Percentiles rank a stretch among this genome's conserved stretches.
Evolutionary conservation across 1,284 basidiomycete species (phyloP).

Genomic region (Ustilago xerochloae): DNA sequence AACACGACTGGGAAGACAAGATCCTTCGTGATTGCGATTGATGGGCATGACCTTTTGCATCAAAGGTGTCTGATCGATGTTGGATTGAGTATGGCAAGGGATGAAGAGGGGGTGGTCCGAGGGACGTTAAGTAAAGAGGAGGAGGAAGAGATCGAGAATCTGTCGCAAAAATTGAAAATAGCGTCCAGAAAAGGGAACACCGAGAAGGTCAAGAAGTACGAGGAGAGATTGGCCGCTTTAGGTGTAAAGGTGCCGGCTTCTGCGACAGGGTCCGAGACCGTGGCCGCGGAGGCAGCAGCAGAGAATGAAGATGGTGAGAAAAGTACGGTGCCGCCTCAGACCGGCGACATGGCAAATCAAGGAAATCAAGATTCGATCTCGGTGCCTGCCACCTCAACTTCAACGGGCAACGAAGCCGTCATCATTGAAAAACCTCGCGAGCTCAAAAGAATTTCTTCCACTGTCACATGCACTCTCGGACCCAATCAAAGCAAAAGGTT

Average conservation of each 20-base stretch:
- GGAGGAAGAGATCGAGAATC: constrained; percentile 72
- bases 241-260: constrained; percentile 62
- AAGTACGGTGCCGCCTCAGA: not conserved
- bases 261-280: not conserved
- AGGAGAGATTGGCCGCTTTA: constrained; percentile 69
- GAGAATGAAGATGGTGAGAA: constrained; percentile 5
- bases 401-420: not conserved
- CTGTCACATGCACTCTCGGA: constrained; percentile 58
- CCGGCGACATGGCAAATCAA: not conserved
- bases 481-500: constrained; percentile 60
- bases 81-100: constrained; percentile 39
- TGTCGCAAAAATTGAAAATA: constrained; percentile 72
- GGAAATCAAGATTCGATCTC: not conserved
- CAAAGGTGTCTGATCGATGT: constrained; percentile 49
- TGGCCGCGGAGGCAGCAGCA: not conserved
- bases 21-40: constrained; percentile 69
- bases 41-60: constrained; percentile 52
- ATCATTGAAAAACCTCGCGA: constrained; percentile 25
- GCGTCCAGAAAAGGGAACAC: constrained; percentile 71
- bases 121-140: constrained; percentile 70
- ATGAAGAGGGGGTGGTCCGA: constrained; percentile 65
- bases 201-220: constrained; percentile 72
- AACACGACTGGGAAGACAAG: constrained; percentile 70
- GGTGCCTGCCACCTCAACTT: not conserved
- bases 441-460: constrained; percentile 52